A percentile compares a stretch with the other conserved stretches of the same genome.
These are phyloP conservation scores for Pisolithus orientalis DNA, from an alignment of 768 basidiomycete species.

Conservation along the genomic window DNA sequence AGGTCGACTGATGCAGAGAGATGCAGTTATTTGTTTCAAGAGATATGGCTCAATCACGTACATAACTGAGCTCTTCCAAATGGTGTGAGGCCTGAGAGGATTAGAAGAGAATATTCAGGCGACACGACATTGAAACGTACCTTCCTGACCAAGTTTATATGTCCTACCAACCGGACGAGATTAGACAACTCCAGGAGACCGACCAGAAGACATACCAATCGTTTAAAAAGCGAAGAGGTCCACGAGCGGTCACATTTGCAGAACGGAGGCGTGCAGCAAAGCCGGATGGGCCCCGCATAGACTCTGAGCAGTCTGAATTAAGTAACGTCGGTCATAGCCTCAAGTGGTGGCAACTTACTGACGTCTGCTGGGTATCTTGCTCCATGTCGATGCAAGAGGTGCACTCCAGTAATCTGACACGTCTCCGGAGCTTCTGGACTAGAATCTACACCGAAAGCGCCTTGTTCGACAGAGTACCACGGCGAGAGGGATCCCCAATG, in stretches of 20 bases:
- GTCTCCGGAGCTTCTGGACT: conserved; percentile 59
- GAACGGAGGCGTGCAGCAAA: conserved; percentile 46
- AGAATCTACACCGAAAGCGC: conserved; percentile 63
- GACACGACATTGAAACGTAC: conserved; percentile 30
- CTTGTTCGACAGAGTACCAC: conserved; percentile 65
- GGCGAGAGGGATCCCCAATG: conserved; percentile 76
- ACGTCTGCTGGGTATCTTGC: conserved; percentile 44
- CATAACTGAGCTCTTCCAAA: conserved; percentile 81
- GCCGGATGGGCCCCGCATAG: conserved; percentile 35
- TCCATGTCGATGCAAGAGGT: conserved; percentile 73
- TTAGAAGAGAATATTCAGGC: background rate
- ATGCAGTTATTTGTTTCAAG: background rate
- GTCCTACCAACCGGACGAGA: conserved; percentile 40
- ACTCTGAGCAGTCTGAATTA: conserved; percentile 14
- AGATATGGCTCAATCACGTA: conserved; percentile 25
- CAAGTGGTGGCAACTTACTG: conserved; percentile 16
- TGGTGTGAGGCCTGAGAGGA: conserved; percentile 57
- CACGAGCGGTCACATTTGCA: conserved; percentile 53
- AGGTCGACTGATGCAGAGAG: conserved; percentile 26
- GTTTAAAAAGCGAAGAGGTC: conserved; percentile 65
- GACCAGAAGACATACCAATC: conserved; percentile 48
- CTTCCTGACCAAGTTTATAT: conserved; percentile 79
- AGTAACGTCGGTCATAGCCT: conserved; percentile 5
- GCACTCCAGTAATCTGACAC: conserved; percentile 64
- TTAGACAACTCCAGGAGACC: background rate